Evolutionary conservation across 805 yeast genomes (phyloP).

Genomic region (Lipomyces anomalus): DNA sequence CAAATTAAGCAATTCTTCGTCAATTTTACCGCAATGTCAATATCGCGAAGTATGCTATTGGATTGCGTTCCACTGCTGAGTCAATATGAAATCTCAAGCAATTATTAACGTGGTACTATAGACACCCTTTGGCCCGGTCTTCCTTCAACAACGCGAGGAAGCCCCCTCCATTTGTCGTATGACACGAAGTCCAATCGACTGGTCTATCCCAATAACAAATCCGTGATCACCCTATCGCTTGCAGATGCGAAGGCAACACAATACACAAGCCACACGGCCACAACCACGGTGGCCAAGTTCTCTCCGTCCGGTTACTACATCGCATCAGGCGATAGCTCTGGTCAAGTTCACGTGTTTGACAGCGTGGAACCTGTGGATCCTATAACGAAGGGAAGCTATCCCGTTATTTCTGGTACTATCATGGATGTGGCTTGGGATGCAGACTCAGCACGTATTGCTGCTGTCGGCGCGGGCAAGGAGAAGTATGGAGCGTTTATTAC

Average conservation of each 20-base stretch:
- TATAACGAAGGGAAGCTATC: conserved; percentile 63
- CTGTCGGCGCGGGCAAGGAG: conserved; percentile 92
- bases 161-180: conserved; percentile 66
- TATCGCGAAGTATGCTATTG: no score
- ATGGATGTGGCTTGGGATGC: conserved; percentile 88
- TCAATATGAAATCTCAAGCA: no score
- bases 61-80: no score
- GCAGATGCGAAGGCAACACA: conserved; percentile 54
- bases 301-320: conserved; percentile 85
- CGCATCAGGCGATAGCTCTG: conserved; percentile 90
- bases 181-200: conserved; percentile 63
- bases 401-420: conserved; percentile 70
- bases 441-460: conserved; percentile 77
- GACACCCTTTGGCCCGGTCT: conserved; percentile 57
- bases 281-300: conserved; percentile 79
- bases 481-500: conserved; percentile 88
- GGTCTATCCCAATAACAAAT: conserved; percentile 74
- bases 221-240: conserved; percentile 65
- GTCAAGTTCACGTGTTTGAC: conserved; percentile 87
- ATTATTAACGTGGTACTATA: no score
- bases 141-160: conserved; percentile 71
- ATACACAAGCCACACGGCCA: conserved; percentile 62
- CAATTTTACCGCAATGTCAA: no score
- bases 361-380: conserved; percentile 47
- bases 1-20: no score